Percentiles rank a stretch among this genome's conserved stretches.
phyloP scores from a whole-genome alignment of 2,329 filamentous ascomycete species.

The Tolypocladium sp. region DNA sequence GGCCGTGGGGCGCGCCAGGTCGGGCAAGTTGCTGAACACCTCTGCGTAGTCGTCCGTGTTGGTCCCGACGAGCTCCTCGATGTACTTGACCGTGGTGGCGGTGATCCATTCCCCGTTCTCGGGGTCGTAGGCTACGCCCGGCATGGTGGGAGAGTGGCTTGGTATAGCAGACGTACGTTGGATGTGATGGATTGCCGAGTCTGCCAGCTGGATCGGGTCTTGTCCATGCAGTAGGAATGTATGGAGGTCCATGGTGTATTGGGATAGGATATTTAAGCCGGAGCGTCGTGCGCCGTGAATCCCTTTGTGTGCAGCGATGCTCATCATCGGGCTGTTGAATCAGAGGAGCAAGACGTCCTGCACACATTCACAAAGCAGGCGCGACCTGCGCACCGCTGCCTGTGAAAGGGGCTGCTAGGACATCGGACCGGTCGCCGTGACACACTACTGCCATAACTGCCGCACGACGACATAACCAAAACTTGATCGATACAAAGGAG shows the following conservation, averaged over 20 bases:
- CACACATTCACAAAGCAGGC: not conserved
- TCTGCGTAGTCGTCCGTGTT: not conserved
- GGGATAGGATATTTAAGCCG: not conserved
- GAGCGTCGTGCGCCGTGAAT: not conserved
- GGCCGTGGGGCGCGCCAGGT: not conserved
- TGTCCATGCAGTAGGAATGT: not conserved
- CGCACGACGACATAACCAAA: not conserved
- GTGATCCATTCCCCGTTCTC: not conserved
- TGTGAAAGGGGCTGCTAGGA: not conserved
- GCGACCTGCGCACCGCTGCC: not conserved
- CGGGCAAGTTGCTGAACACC: not conserved
- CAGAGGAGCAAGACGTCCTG: not conserved
- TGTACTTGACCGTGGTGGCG: not conserved
- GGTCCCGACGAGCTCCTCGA: not conserved
- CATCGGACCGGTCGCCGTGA: not conserved
- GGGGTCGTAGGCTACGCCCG: not conserved
- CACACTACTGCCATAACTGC: too few species aligned
- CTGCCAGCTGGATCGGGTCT: not conserved
- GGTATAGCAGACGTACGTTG: not conserved
- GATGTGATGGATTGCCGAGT: not conserved
- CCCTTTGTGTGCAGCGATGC: not conserved
- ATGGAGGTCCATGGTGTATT: not conserved
- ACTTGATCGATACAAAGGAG: not conserved
- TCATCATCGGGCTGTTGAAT: not conserved
- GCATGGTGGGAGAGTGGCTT: not conserved